Evolutionary conservation across 2,329 filamentous ascomycete species (phyloP), one percentile per base, ranked within the genome.

Genomic region (Aspergillus puulaauensis): DNA sequence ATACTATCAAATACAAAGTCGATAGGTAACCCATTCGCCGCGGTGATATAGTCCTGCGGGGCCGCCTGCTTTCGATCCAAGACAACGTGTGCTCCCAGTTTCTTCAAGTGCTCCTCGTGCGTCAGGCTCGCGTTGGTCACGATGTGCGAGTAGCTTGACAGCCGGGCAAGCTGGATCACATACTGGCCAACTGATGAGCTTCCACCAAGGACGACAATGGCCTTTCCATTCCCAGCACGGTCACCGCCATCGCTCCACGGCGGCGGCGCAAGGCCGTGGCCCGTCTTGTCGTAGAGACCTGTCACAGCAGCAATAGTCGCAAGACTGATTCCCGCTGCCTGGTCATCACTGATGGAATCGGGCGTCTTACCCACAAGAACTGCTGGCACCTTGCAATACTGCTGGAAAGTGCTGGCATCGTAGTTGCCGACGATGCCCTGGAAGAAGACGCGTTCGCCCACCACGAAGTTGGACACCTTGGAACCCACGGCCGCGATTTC

Each of bases 301-400:
- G 63, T 57, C n/a, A 62, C 57, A 0, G 50, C 64, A 1, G 65
- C 66, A 21, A 62, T 21, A 4, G 60, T 57, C 0, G 63, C 63
- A 3, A 68, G 53, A n/a, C 60, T 63, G 40, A 74, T 54, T 0
- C 70, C 71, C 11, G 64, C 58, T 2, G 67, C 72, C 27, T 76
- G 50, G 8, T 75, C 64, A 27, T 72, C 65, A 24, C 46, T 70
- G 44, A 72, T 66, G 15, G 27, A 65, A 7, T 45, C 50, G 2
- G 75, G 74, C 0, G 72, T 71, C 54, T 71, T 72, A 24, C 61
- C 68, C 1, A 73, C 64, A 2, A 76, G 64, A 7, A 63, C 64
- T 0, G 70, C 70, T 4, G 69, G 68, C 57, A 74, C 72, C 40
- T 69, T 70, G 61, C 68, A 67, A 57, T 75, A 77, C 52, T 76